Percentiles rank a stretch among this genome's conserved stretches.
Evolutionary conservation across 805 yeast genomes (phyloP).

Genomic region (Metschnikowia arizonensis): DNA sequence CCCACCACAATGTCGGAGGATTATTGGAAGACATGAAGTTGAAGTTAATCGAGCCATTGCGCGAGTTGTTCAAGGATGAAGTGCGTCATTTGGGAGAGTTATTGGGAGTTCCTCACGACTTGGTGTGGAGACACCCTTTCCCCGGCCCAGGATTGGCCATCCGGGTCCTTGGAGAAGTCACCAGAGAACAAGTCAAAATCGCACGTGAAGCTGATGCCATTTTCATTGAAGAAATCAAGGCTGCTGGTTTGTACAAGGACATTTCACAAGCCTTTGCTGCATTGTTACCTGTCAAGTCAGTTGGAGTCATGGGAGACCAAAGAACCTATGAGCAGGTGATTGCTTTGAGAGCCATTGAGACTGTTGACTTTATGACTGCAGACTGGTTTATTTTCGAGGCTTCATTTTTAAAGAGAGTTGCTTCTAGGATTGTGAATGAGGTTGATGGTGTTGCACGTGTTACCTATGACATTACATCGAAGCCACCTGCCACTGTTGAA

Average conservation of each 20-base stretch:
- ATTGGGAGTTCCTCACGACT: slow-evolving; percentile 91
- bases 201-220: slow-evolving; percentile 97
- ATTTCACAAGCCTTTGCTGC: slow-evolving; percentile 98
- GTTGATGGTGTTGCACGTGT: slow-evolving; percentile 99
- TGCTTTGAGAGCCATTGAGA: slow-evolving; percentile 97
- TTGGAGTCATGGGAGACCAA: slow-evolving; percentile 99
- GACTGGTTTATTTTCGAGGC: slow-evolving; percentile 97
- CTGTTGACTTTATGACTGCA: slow-evolving; percentile 98
- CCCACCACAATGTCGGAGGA: slow-evolving; percentile 99
- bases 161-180: slow-evolving; percentile 95
- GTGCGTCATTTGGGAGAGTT: slow-evolving; percentile 94
- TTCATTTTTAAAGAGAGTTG: slow-evolving; percentile 83
- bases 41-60: slow-evolving; percentile 95
- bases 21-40: slow-evolving; percentile 96
- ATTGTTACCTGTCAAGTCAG: slow-evolving; percentile 93
- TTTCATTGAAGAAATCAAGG: slow-evolving; percentile 92
- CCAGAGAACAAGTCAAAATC: slow-evolving; percentile 86
- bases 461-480: slow-evolving; percentile 96
- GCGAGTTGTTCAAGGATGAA: slow-evolving; percentile 98
- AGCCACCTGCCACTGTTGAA: slow-evolving; percentile 99
- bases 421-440: slow-evolving; percentile 96
- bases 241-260: slow-evolving; percentile 86
- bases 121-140: slow-evolving; percentile 99
- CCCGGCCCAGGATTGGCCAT: slow-evolving; percentile 99
- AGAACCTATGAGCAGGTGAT: slow-evolving; percentile 98